Base-by-base conservation (phyloP, 2,329 filamentous ascomycete species). In the Cladosporium halotolerans region DNA sequence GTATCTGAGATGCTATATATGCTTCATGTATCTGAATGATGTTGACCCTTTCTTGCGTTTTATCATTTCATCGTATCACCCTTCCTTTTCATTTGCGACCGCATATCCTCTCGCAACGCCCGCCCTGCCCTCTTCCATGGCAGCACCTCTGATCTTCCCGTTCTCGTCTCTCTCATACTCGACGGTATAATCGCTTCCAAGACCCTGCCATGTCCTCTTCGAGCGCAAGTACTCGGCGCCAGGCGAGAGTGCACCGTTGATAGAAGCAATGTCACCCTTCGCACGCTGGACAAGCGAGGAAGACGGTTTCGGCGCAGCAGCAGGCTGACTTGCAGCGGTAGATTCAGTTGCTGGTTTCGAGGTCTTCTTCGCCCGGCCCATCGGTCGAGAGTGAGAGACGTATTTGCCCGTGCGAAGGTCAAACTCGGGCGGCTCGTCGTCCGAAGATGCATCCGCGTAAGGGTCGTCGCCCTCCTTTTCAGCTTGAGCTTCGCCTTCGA, bases 31-130 rank as follows among this genome's bases (percentile, higher is more conserved):
- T 28, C 23, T 28, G 23, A 28, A 7, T 5, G 23, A 28, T 28
- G 23, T 28, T 28, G 23, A 28, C 7, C 23, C 4, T 28, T 28
- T 28, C 23, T 7, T 28, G 23, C 23, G 23, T 28, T 28, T 28
- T 7, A 28, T 28, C 23, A 28, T 7, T 28, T 28, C 23, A 7
- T 28, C 23, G 5, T 7, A 28, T 50, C 44, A 53, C 8, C 50
- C 50, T 14, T 58, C 54, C 19, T 39, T 53, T 18, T 74, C 76
- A 16, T 83, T 81, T 7, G 87, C 88, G 49, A 93, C 86, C 0
- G 77, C 82, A 73, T 99, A 99, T 0, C 92, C 93, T 63, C 88
- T 83, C 33, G 93, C 93, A 53, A 97, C 83, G 13, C 93, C 93
- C 59, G 84, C 86, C 59, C 89, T 81, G 1, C 93, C 93, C 70